phyloP scores from a whole-genome alignment of 2,329 filamentous ascomycete species.

The Tolypocladium inflatum region DNA sequence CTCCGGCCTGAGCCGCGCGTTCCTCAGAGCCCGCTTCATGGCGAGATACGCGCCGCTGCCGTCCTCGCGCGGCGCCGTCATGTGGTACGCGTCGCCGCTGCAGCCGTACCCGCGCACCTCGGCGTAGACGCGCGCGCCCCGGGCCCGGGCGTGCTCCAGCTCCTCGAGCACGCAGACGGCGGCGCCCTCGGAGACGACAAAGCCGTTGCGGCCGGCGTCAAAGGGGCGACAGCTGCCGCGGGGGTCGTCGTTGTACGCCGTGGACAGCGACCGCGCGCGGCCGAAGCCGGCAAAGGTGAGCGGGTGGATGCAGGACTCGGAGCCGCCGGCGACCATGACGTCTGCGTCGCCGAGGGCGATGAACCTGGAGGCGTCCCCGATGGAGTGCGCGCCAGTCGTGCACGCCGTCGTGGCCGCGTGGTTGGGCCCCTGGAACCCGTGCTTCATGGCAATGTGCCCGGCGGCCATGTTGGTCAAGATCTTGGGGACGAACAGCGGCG shows the following conservation, averaged over 20 bases:
- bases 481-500: constrained; percentile 85
- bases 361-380: constrained; percentile 88
- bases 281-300: constrained; percentile 88
- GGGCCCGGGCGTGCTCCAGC: constrained; percentile 71
- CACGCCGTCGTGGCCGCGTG: constrained; percentile 91
- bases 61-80: constrained; percentile 80
- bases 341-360: constrained; percentile 87
- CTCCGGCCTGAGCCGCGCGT: constrained; percentile 58
- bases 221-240: constrained; percentile 73
- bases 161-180: constrained; percentile 85
- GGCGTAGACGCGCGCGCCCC: constrained; percentile 77
- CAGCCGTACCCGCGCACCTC: constrained; percentile 84
- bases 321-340: constrained; percentile 92
- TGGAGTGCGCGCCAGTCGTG: constrained; percentile 88
- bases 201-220: constrained; percentile 68
- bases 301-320: constrained; percentile 93
- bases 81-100: constrained; percentile 84
- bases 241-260: constrained; percentile 67
- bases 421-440: constrained; percentile 84
- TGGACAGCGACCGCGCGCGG: constrained; percentile 76
- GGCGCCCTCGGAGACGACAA: constrained; percentile 89
- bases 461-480: constrained; percentile 92
- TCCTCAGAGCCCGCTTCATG: constrained; percentile 74
- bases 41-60: constrained; percentile 73
- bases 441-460: constrained; percentile 87